Evolutionary conservation across 331 rosid species (phyloP), one percentile per base, ranked within the genome.

Genomic region (Saraca asoca): DNA sequence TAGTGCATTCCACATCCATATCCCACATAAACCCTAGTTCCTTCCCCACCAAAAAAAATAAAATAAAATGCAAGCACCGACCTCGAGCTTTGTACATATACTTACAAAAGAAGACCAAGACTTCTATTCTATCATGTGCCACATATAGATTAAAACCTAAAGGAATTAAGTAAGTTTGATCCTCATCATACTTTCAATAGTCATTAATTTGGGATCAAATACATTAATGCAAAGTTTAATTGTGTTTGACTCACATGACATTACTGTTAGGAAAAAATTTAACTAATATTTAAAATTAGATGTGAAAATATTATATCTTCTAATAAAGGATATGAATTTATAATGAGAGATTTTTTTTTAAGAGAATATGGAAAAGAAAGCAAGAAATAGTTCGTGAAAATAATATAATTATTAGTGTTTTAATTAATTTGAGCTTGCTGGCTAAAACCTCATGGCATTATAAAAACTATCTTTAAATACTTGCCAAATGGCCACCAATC

Each of bases 1-100:
- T 53, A 68, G 62, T 48, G 80, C 78, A 42, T 77, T 70, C 77
- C 78, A 58, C 68, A 54, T 75, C 75, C 69, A 72, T 60, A 20
- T 64, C 80, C 74, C 75, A 76, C 57, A 31, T 24, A 75, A 64
- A 29, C 42, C 55, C 44, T n/a, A 31, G 38, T 37, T 50, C 45
- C 42, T 41, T 58, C 42, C 56, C 5, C 12, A 13, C 20, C 3
- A 29, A 31, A 44, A 15, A 37, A 33, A 9, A 66, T 24, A 24
- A 24, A 24, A 24, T 24, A 24, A 24, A 24, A 24, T 24, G 3
- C 29, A 9, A 12, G 19, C 35, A 71, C 41, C 58, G 42, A 62
- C 5, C 15, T 51, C 53, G 20, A 37, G 54, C 51, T 33, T 72
- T 48, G 44, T 54, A 68, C 31, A 54, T 35, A 46, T 14, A 15